These are phyloP conservation scores for Ceratocystis ficicola DNA, from an alignment of 2,329 filamentous ascomycete species.

Conservation along the genomic window DNA sequence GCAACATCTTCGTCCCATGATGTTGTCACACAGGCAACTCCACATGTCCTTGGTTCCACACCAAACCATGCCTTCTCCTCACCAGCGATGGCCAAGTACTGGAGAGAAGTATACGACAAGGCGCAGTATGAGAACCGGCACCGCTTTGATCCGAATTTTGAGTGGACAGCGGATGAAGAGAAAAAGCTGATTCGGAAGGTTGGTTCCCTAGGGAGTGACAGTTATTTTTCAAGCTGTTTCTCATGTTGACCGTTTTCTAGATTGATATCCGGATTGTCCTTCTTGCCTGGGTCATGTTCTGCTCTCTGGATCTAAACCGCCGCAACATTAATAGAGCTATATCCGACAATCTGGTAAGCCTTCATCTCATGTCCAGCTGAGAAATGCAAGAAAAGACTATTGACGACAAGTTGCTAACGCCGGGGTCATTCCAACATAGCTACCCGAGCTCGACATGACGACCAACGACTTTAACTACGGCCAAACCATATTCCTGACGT, in stretches of 20 bases:
- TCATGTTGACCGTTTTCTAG: constrained; percentile 14
- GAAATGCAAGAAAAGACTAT: constrained; percentile 9
- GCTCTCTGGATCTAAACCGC: constrained; percentile 36
- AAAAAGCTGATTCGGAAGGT: constrained; percentile 33
- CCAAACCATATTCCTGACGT: constrained; percentile 34
- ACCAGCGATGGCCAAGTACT: constrained; percentile 41
- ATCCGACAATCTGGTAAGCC: constrained; percentile 31
- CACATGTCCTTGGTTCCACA: constrained; percentile 23
- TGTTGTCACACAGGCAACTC: constrained; percentile 27
- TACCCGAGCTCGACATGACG: constrained; percentile 32
- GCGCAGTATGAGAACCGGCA: constrained; percentile 49
- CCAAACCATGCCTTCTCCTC: constrained; percentile 40
- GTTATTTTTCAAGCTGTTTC: not conserved
- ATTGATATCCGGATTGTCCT: constrained; percentile 17
- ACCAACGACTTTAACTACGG: constrained; percentile 38
- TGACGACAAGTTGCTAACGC: not conserved
- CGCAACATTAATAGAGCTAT: constrained; percentile 37
- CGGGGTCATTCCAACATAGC: constrained; percentile 23
- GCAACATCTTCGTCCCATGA: constrained; percentile 17
- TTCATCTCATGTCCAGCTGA: not conserved
- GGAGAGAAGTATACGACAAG: constrained; percentile 42
- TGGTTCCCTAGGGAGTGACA: not conserved
- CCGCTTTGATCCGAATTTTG: constrained; percentile 38
- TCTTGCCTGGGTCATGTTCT: constrained; percentile 39
- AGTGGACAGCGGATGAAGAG: constrained; percentile 39